Evolutionary conservation across 805 yeast species (phyloP).

Genomic region (Scheffersomyces ergatensis): DNA sequence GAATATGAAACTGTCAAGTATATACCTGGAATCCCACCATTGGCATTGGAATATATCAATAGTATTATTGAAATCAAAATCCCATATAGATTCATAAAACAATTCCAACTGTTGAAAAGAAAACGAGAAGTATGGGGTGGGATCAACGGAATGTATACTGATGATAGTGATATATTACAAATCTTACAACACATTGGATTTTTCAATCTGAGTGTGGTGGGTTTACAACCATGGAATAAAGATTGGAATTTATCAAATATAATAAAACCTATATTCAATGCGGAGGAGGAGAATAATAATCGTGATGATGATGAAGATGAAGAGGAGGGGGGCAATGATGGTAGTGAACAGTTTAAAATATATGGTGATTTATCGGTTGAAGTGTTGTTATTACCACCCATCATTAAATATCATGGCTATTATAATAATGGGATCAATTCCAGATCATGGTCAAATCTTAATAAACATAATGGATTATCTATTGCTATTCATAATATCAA

Average conservation of each 20-base stretch:
- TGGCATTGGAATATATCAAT: constrained; percentile 35
- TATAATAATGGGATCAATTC: constrained; percentile 70
- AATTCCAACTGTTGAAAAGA: constrained; percentile 31
- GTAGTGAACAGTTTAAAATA: constrained; percentile 12
- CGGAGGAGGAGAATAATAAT: constrained; percentile 14
- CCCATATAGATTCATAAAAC: constrained; percentile 42
- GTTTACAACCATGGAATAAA: constrained; percentile 30
- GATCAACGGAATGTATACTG: constrained; percentile 79
- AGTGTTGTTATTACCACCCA: constrained; percentile 63
- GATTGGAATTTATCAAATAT: constrained; percentile 25
- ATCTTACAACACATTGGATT: constrained; percentile 76
- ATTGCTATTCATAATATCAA: constrained; percentile 56
- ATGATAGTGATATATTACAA: constrained; percentile 82
- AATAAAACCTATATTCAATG: constrained; percentile 15
- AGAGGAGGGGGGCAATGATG: constrained; percentile 8
- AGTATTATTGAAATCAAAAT: constrained; percentile 53
- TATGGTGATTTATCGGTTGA: constrained; percentile 56
- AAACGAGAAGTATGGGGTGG: constrained; percentile 75
- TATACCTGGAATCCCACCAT: constrained; percentile 38
- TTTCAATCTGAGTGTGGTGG: constrained; percentile 33
- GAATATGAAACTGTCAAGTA: constrained; percentile 21
- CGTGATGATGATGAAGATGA: constrained; percentile 14
- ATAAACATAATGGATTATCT: constrained; percentile 78
- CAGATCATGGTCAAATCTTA: constrained; percentile 58
- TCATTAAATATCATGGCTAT: constrained; percentile 63